phyloP scores from a whole-genome alignment of 768 basidiomycete genomes.

The Suillus placidus region DNA sequence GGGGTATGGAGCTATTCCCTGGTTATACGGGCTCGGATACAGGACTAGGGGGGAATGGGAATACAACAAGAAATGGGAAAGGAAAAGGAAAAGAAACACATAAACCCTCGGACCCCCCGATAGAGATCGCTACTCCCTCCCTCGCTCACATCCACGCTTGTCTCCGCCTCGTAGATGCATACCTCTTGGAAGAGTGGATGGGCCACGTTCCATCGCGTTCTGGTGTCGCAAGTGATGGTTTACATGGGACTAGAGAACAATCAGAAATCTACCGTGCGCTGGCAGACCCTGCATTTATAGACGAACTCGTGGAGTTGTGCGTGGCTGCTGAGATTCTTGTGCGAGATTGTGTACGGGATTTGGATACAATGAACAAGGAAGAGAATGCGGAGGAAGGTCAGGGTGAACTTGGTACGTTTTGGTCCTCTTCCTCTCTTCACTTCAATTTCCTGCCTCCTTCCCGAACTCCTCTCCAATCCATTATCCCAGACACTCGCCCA shows the following conservation, averaged over 20 bases:
- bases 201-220: slow-evolving; percentile 17
- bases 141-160: slow-evolving; percentile 55
- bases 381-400: neutral
- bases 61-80: neutral
- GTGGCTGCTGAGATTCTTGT: slow-evolving; percentile 4
- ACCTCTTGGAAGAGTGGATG: slow-evolving; percentile 61
- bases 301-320: slow-evolving; percentile 1
- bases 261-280: neutral
- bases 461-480: neutral
- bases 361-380: neutral
- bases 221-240: slow-evolving; percentile 14
- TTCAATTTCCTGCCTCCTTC: neutral
- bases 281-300: neutral
- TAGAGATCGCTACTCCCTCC: slow-evolving; percentile 28
- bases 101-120: neutral
- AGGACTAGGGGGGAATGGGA: neutral
- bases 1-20: slow-evolving; percentile 45
- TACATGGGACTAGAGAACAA: slow-evolving; percentile 18
- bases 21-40: slow-evolving; percentile 19
- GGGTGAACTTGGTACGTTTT: slow-evolving; percentile 4
- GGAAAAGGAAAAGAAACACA: neutral
- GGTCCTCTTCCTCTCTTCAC: neutral
- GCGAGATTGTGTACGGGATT: neutral
- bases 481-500: neutral
- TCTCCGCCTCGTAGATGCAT: slow-evolving; percentile 62